Percentiles rank a stretch among this genome's conserved stretches.
Conservation (phyloP, 441 rosid species). For the Croton setiger region DNA sequence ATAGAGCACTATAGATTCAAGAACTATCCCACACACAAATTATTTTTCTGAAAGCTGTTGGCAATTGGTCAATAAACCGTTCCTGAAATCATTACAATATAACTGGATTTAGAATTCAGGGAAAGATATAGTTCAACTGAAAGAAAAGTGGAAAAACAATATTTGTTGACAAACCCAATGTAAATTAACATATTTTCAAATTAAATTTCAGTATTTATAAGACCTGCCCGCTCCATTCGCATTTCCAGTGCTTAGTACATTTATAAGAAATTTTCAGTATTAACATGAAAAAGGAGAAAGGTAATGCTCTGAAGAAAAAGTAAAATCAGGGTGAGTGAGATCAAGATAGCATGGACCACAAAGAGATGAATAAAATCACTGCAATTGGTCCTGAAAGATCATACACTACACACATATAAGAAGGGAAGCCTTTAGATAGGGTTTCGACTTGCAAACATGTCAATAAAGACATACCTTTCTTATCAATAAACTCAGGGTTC, state of each 20-base stretch:
- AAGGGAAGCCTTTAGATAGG: neutral
- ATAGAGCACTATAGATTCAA: neutral
- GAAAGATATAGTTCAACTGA: neutral
- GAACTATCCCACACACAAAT: neutral
- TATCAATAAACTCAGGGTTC: slow-evolving; percentile 6
- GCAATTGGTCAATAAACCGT: neutral
- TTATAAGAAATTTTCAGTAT: no score
- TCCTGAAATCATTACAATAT: neutral
- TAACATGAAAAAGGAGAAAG: no score
- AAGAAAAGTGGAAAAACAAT: neutral
- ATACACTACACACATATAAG: neutral
- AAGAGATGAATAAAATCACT: neutral
- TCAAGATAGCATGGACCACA: no score
- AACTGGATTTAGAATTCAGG: neutral
- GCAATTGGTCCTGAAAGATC: slow-evolving; percentile 20
- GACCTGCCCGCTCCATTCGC: no score
- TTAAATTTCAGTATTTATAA: no score
- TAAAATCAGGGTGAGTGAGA: no score
- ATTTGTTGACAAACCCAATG: no score
- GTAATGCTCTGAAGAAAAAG: no score
- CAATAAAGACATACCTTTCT: slow-evolving; percentile 22
- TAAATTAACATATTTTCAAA: no score
- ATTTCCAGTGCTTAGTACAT: no score
- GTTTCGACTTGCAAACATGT: neutral
- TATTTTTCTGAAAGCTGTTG: neutral